Conservation (phyloP, 2,329 filamentous ascomycete genomes). For the Aspergillus sp. region DNA sequence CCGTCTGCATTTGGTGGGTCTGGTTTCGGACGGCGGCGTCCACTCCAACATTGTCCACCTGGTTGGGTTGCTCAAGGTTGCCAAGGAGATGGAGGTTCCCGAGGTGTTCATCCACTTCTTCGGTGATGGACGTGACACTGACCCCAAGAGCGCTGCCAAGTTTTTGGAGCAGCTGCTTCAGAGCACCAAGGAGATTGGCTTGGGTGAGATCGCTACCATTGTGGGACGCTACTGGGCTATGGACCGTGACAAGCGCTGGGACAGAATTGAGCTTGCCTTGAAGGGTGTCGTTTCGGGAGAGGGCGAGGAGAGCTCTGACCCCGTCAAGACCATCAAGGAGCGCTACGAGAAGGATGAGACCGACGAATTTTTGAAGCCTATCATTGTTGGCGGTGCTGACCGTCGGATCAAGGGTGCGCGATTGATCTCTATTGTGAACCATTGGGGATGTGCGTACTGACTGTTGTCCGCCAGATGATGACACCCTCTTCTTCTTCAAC, state of each 20-base stretch:
- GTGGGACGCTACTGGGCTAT: slow-evolving; percentile 97
- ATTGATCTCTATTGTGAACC: background rate
- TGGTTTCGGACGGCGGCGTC: slow-evolving; percentile 92
- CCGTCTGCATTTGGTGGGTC: slow-evolving; percentile 80
- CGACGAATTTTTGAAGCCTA: slow-evolving; percentile 97
- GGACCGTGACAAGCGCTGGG: slow-evolving; percentile 99
- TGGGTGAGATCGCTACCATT: slow-evolving; percentile 82
- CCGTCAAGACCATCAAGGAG: slow-evolving; percentile 76
- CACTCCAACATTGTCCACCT: slow-evolving; percentile 95
- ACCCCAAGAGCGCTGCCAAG: slow-evolving; percentile 82
- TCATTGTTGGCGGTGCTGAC: slow-evolving; percentile 84
- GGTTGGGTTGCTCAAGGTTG: slow-evolving; percentile 75
- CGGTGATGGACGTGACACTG: slow-evolving; percentile 92
- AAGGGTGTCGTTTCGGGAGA: slow-evolving; percentile 80
- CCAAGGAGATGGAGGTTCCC: slow-evolving; percentile 78
- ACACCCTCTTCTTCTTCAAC: slow-evolving; percentile 99
- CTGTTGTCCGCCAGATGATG: slow-evolving; percentile 54
- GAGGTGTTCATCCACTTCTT: slow-evolving; percentile 99
- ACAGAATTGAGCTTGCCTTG: slow-evolving; percentile 80
- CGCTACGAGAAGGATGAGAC: slow-evolving; percentile 82
- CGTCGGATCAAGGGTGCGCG: slow-evolving; percentile 66
- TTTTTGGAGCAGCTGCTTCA: slow-evolving; percentile 84
- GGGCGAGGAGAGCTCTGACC: slow-evolving; percentile 76
- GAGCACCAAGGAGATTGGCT: slow-evolving; percentile 71
- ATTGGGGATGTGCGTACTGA: slow-evolving; percentile 8